phyloP scores from a whole-genome alignment of 306 rosid genomes.

The Rubus parviflorus region DNA sequence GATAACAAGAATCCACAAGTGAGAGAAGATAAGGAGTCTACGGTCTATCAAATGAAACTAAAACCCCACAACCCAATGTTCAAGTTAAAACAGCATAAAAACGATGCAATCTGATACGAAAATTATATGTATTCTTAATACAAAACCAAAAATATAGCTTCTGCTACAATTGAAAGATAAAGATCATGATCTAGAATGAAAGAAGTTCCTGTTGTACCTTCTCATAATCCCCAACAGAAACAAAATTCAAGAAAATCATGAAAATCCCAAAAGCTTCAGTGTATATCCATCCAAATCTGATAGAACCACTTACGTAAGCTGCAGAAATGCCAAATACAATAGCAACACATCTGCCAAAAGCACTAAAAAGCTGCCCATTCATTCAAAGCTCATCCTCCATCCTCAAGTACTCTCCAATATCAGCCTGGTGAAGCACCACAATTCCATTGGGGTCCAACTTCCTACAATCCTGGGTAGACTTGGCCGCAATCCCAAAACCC shows the following conservation, averaged over 20 bases:
- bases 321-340: neutral
- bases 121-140: neutral
- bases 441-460: slow-evolving; percentile 89
- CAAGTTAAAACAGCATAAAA: neutral
- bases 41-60: neutral
- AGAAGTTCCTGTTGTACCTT: neutral
- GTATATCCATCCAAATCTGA: neutral
- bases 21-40: too few species aligned
- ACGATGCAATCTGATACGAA: neutral
- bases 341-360: neutral
- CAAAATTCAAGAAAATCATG: neutral
- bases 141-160: neutral
- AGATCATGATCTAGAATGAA: neutral
- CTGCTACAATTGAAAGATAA: neutral
- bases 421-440: slow-evolving; percentile 85
- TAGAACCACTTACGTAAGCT: neutral
- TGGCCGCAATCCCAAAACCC: slow-evolving; percentile 87
- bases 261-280: neutral
- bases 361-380: neutral
- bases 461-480: slow-evolving; percentile 91
- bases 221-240: neutral
- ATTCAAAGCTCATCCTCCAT: slow-evolving; percentile 89
- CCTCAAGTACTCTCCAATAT: slow-evolving; percentile 90
- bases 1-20: too few species aligned
- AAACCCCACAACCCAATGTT: neutral